Evolutionary conservation across 2,329 filamentous ascomycete species (phyloP), one percentile per base, ranked within the genome.

Genomic region (Orbilia quercus): DNA sequence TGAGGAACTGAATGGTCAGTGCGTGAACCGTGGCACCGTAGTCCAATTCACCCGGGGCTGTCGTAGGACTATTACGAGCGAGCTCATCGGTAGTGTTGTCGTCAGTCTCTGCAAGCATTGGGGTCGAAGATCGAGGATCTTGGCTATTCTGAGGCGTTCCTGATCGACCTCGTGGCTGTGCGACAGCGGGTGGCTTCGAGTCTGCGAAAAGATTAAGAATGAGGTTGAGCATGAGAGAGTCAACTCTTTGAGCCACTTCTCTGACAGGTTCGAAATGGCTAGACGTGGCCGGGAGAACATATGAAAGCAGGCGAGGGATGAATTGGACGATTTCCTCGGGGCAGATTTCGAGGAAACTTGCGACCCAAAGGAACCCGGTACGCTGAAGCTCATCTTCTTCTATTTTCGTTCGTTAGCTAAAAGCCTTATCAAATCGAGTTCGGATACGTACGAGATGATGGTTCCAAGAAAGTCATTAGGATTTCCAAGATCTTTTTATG

Each of bases 321-420:
- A 98, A 98, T 2, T 91, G 91, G 44, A 99, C 85, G 2, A 99
- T 96, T 78, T 99, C 95, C 79, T 97, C 95, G 0, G 95, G 94
- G 77, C 93, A 97, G 48, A 99, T 98, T 75, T 98, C 93, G 77
- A 99, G 90, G 80, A 99, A 97, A 71, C 90, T 91, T 76, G 97
- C 92, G 75, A 99, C 92, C 95, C 95, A 99, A 75, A 92, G 88
- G 25, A 99, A 84, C 1, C 93, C 92, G 59, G 96, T 96, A 40
- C 97, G 85, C 47, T 97, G 86, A 75, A 96, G 93, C 78, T 96
- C 91, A 80, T 98, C 92, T 79, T 97, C 93, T 89, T 79, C 76
- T 59, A 60, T 78, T 67, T 34, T 48, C 22, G 36, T 75, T 62
- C 20, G 76, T 63, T 16, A n/a, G 50, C 12, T 38, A 23, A 25